Evolutionary conservation across 805 yeast species (phyloP).

Genomic region (Yamadazyma sp.): DNA sequence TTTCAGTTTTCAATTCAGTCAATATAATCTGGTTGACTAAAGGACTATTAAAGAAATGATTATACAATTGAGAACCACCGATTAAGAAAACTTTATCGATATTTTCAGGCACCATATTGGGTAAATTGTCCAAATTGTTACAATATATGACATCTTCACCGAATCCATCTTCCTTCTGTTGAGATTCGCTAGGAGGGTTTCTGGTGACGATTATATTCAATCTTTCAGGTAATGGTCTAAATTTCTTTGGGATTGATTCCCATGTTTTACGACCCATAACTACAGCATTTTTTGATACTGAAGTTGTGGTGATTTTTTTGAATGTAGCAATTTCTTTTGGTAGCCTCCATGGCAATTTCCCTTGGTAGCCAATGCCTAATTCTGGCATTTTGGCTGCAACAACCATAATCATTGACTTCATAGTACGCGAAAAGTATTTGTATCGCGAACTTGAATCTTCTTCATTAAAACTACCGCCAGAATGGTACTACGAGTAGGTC

Average conservation of each 20-base stretch:
- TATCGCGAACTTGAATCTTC: too few relatives aligned
- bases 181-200: slow-evolving; percentile 3
- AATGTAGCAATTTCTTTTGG: slow-evolving; percentile 84
- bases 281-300: slow-evolving; percentile 61
- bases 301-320: slow-evolving; percentile 60
- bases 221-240: slow-evolving; percentile 78
- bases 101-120: slow-evolving; percentile 19
- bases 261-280: slow-evolving; percentile 96
- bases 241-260: slow-evolving; percentile 85
- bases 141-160: slow-evolving; percentile 25
- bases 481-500: too few relatives aligned
- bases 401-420: slow-evolving; percentile 42
- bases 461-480: too few relatives aligned
- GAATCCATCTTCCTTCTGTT: slow-evolving; percentile 16
- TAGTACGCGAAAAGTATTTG: slow-evolving; percentile 4
- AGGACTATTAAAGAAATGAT: slow-evolving; percentile 43
- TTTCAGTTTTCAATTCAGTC: slow-evolving; percentile 55
- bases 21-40: slow-evolving; percentile 56
- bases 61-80: slow-evolving; percentile 91
- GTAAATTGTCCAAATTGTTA: slow-evolving; percentile 21
- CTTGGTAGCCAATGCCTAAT: slow-evolving; percentile 81
- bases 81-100: slow-evolving; percentile 72
- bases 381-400: slow-evolving; percentile 85
- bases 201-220: slow-evolving; percentile 74
- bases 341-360: slow-evolving; percentile 84